Conservation (phyloP, 352 stramenopile species). For the Blastocystis sp. region DNA sequence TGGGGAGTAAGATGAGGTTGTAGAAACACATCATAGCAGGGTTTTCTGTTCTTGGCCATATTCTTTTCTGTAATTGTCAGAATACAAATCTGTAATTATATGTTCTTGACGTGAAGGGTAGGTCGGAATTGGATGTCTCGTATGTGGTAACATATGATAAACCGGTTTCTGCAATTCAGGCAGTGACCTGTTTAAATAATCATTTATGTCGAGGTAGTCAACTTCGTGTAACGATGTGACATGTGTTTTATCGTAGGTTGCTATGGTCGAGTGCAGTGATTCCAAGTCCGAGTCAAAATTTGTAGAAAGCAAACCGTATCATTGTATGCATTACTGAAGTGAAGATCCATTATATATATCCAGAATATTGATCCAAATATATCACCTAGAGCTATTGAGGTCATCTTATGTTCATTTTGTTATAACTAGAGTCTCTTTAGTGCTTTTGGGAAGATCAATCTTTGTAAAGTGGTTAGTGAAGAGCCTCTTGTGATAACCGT, state of each 20-base stretch:
- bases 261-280: neutral
- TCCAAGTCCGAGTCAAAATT: neutral
- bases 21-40: conserved; percentile 58
- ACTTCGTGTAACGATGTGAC: neutral
- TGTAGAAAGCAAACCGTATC: neutral
- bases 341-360: neutral
- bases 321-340: neutral
- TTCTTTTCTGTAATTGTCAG: neutral
- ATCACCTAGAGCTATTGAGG: neutral
- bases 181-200: conserved; percentile 45
- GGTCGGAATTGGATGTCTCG: too few relatives aligned
- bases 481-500: neutral
- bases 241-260: neutral
- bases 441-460: conserved; percentile 8
- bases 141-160: conserved; percentile 2
- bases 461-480: neutral
- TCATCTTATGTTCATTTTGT: neutral
- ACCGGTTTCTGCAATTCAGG: neutral
- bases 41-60: conserved; percentile 27
- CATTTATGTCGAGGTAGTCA: conserved; percentile 13
- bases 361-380: neutral
- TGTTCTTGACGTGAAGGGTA: neutral
- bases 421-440: neutral
- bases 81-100: neutral
- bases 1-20: neutral